These are phyloP conservation scores for Naganishia albida DNA, from an alignment of 1,284 basidiomycete species.

Conservation along the genomic window DNA sequence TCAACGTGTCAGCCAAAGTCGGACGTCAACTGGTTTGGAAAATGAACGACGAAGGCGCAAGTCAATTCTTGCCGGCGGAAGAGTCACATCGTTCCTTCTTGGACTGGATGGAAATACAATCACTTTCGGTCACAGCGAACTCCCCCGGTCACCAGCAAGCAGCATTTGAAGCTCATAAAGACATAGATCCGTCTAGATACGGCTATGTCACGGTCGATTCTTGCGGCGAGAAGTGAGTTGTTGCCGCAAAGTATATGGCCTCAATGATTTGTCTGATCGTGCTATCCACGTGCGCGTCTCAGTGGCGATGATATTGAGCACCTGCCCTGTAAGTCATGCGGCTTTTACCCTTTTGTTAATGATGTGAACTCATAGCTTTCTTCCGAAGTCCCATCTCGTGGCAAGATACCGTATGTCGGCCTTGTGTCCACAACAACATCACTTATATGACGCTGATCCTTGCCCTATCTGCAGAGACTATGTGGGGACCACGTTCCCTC, in stretches of 20 bases:
- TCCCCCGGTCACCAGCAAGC: slow-evolving; percentile 23
- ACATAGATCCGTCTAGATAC: slow-evolving; percentile 37
- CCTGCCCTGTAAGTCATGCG: slow-evolving; percentile 45
- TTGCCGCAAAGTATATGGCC: not conserved
- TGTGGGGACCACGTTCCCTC: slow-evolving; percentile 44
- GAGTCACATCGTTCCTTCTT: slow-evolving; percentile 3
- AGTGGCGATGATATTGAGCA: slow-evolving; percentile 52
- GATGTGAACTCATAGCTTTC: not conserved
- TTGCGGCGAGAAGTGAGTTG: slow-evolving; percentile 37
- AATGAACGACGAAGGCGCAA: slow-evolving; percentile 51
- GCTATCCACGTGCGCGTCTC: slow-evolving; percentile 21
- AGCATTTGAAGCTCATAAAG: slow-evolving; percentile 17
- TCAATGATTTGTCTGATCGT: not conserved
- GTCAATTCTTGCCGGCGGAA: slow-evolving; percentile 41
- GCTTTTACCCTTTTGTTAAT: not conserved
- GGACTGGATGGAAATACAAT: slow-evolving; percentile 36
- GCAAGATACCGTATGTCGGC: slow-evolving; percentile 38
- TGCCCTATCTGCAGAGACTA: slow-evolving; percentile 46
- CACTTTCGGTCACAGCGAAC: slow-evolving; percentile 38
- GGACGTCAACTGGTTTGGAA: slow-evolving; percentile 43
- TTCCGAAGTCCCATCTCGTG: slow-evolving; percentile 8
- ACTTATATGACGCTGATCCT: not conserved
- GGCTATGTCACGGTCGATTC: slow-evolving; percentile 51
- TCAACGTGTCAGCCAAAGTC: slow-evolving; percentile 43
- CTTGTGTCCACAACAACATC: not conserved